Conservation (phyloP, 352 stramenopile genomes). For the Phytophthora fragariaefolia region DNA sequence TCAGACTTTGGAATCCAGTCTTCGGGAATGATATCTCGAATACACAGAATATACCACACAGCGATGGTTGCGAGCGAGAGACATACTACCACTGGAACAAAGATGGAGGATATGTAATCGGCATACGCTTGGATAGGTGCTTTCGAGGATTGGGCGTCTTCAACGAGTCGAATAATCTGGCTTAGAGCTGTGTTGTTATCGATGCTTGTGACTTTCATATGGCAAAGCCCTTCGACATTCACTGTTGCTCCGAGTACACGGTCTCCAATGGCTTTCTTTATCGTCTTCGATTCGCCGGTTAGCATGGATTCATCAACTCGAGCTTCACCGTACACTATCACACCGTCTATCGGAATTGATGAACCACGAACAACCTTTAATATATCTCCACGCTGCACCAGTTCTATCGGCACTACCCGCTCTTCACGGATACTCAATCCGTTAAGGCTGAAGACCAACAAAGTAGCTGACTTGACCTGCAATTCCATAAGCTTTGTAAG, state of each 20-base stretch:
- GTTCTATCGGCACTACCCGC: constrained; percentile 74
- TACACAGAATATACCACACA: constrained; percentile 91
- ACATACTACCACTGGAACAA: constrained; percentile 94
- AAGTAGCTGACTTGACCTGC: constrained; percentile 92
- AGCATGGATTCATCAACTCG: constrained; percentile 94
- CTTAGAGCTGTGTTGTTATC: constrained; percentile 92
- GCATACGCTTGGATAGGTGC: constrained; percentile 97
- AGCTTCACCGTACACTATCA: constrained; percentile 91
- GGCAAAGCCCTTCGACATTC: constrained; percentile 90
- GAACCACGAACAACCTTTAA: constrained; percentile 92
- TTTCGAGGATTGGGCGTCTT: constrained; percentile 97
- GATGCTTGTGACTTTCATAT: constrained; percentile 92
- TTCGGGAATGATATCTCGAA: constrained; percentile 56
- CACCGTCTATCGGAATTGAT: constrained; percentile 91
- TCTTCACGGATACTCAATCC: constrained; percentile 59
- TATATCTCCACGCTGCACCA: constrained; percentile 92
- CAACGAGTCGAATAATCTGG: constrained; percentile 98
- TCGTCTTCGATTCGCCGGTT: constrained; percentile 93
- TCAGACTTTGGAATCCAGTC: constrained; percentile 68
- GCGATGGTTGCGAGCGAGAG: constrained; percentile 94
- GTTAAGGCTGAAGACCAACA: constrained; percentile 77
- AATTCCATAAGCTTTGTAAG: constrained; percentile 95
- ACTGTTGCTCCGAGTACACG: constrained; percentile 89
- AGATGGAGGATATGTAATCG: constrained; percentile 94
- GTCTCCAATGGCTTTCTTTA: constrained; percentile 89